Percentiles rank a stretch among this genome's conserved stretches.
Conservation (phyloP, 768 basidiomycete species). For the Hericium erinaceus region DNA sequence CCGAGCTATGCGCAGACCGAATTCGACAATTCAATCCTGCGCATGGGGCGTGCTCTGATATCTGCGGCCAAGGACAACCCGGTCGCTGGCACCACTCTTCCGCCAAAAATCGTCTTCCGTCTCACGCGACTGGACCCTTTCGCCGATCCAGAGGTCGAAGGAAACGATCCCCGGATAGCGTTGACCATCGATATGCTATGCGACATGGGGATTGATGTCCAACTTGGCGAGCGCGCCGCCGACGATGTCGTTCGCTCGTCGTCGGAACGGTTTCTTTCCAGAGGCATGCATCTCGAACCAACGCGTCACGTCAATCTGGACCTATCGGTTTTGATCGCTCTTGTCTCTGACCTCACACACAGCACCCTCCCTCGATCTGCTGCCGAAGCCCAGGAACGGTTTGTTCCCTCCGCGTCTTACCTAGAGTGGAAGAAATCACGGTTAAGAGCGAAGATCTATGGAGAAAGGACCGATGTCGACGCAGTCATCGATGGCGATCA, state of each 20-base stretch:
- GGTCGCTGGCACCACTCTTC: constrained; percentile 25
- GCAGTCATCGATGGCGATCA: constrained; percentile 15
- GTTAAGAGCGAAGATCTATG: constrained; percentile 8
- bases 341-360: constrained; percentile 78
- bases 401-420: constrained; percentile 49
- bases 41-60: constrained; percentile 60
- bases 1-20: constrained; percentile 39
- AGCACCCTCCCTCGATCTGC: constrained; percentile 46
- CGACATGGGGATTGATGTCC: constrained; percentile 56
- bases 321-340: constrained; percentile 75
- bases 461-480: constrained; percentile 5
- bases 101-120: constrained; percentile 48
- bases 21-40: constrained; percentile 66
- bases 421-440: constrained; percentile 47
- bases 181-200: constrained; percentile 47
- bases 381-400: constrained; percentile 54
- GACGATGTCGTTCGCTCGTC: not conserved
- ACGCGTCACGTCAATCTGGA: constrained; percentile 69
- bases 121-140: constrained; percentile 60
- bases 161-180: constrained; percentile 45
- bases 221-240: constrained; percentile 46
- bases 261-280: not conserved
- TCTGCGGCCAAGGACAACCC: constrained; percentile 54
- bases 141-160: constrained; percentile 18
- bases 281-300: constrained; percentile 28